Evolutionary conservation across 257 asterid genomes (phyloP).

Genomic region (Solanum etuberosum): DNA sequence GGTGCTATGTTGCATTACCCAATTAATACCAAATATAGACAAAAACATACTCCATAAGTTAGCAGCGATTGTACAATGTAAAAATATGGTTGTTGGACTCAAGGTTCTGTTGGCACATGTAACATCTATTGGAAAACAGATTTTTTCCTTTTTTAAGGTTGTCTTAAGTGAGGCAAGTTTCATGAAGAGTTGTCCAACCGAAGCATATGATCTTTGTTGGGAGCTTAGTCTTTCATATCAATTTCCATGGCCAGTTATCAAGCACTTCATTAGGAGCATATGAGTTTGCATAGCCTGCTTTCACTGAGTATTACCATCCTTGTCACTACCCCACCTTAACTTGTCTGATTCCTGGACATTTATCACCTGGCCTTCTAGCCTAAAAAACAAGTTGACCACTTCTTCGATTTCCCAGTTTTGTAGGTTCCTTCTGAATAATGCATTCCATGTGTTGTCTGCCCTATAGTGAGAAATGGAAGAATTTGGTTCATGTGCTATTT

Average conservation of each 20-base stretch:
- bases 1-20: neutral
- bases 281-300: neutral
- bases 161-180: neutral
- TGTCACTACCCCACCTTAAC: neutral
- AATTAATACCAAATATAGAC: neutral
- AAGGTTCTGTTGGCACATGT: neutral
- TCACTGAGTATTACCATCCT: neutral
- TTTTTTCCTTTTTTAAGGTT: neutral
- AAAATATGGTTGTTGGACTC: neutral
- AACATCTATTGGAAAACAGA: neutral
- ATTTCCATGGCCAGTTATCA: neutral
- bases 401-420: neutral
- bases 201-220: neutral
- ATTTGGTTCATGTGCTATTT: neutral
- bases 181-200: neutral
- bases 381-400: neutral
- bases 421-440: neutral
- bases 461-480: neutral
- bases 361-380: neutral
- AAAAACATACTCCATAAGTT: neutral
- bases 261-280: neutral
- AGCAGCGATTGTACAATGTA: neutral
- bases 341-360: neutral
- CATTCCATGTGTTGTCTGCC: neutral
- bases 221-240: neutral